phyloP scores from a whole-genome alignment of 2,329 filamentous ascomycete genomes.

The Diaporthe nobilis region DNA sequence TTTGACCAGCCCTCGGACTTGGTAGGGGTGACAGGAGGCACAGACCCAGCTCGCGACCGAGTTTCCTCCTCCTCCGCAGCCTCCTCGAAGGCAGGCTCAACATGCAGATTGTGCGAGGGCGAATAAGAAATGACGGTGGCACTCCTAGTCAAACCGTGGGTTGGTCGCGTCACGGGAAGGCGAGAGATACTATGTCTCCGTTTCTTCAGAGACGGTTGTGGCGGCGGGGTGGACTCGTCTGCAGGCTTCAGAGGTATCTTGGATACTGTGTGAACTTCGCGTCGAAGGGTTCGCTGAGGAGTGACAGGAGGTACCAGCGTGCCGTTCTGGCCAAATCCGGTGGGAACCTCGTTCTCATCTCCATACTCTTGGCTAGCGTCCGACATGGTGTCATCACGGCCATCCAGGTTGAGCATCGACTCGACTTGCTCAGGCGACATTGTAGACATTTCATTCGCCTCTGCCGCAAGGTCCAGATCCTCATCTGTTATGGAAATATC shows the following conservation, averaged over 20 bases:
- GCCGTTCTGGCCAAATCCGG: conserved; percentile 43
- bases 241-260: conserved; percentile 83
- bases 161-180: conserved; percentile 59
- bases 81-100: conserved; percentile 48
- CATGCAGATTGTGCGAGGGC: conserved; percentile 59
- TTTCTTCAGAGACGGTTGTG: conserved; percentile 59
- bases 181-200: conserved; percentile 66
- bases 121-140: conserved; percentile 69
- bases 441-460: conserved; percentile 73
- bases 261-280: conserved; percentile 79
- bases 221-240: conserved; percentile 66
- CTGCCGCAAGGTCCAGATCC: conserved; percentile 69
- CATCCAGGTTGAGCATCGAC: conserved; percentile 50
- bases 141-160: conserved; percentile 58
- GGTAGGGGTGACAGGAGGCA: conserved; percentile 58
- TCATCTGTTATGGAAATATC: conserved; percentile 66
- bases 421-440: conserved; percentile 61
- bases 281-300: conserved; percentile 66
- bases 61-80: conserved; percentile 43
- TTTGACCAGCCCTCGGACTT: conserved; percentile 68
- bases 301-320: conserved; percentile 62
- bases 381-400: conserved; percentile 66
- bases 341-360: conserved; percentile 74
- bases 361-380: conserved; percentile 77
- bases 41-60: conserved; percentile 44